Percentiles rank a stretch among this genome's conserved stretches.
These are phyloP conservation scores for Massarina eburnea DNA, from an alignment of 2,329 filamentous ascomycete species.

Conservation along the genomic window DNA sequence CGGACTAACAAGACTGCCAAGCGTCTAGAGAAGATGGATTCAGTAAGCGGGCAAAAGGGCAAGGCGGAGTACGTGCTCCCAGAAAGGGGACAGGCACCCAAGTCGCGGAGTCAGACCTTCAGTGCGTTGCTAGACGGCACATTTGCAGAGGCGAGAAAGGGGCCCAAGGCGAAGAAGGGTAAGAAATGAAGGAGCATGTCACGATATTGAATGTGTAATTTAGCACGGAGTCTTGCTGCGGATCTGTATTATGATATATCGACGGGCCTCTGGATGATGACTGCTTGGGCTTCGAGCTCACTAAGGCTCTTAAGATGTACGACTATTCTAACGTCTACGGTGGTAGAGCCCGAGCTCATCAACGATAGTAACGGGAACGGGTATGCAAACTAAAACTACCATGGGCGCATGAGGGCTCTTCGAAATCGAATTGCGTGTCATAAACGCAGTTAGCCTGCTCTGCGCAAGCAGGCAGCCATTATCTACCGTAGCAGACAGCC, in stretches of 20 bases:
- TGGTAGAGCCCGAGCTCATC: too few relatives aligned
- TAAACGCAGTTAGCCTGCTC: neutral
- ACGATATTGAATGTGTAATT: neutral
- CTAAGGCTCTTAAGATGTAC: neutral
- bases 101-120: constrained; percentile 29
- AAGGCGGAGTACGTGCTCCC: constrained; percentile 15
- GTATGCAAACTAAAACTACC: too few relatives aligned
- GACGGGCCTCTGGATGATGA: too few relatives aligned
- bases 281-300: neutral
- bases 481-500: neutral
- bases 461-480: neutral
- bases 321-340: too few relatives aligned
- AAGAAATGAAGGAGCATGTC: constrained; percentile 2
- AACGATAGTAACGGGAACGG: too few relatives aligned
- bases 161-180: constrained; percentile 6
- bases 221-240: too few relatives aligned
- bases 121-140: constrained; percentile 22
- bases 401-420: neutral
- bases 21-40: neutral
- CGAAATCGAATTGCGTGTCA: too few relatives aligned
- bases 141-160: constrained; percentile 15
- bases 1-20: too few relatives aligned
- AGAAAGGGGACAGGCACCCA: constrained; percentile 13
- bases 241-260: too few relatives aligned
- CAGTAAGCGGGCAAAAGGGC: constrained; percentile 2